Percentiles rank a stretch among this genome's conserved stretches.
phyloP scores from a whole-genome alignment of 805 yeast genomes.

The Zygosaccharomyces kombuchaensis region DNA sequence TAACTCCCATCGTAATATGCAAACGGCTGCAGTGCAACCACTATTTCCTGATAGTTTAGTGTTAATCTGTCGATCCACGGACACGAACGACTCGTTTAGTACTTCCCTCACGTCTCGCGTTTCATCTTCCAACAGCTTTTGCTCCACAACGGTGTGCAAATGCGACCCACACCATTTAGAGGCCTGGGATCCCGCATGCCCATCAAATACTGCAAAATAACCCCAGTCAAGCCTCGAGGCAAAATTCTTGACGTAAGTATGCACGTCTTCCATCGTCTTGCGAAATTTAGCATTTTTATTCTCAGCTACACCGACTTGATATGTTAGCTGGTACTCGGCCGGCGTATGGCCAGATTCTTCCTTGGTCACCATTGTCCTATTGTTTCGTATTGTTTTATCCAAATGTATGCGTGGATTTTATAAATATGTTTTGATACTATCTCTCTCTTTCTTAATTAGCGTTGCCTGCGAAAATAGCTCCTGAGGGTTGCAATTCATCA shows the following conservation, averaged over 20 bases:
- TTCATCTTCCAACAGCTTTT: constrained; percentile 47
- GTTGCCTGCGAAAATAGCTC: background rate
- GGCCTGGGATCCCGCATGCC: constrained; percentile 92
- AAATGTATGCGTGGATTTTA: background rate
- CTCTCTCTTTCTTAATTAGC: background rate
- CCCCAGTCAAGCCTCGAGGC: constrained; percentile 93
- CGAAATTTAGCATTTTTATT: constrained; percentile 77
- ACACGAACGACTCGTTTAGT: constrained; percentile 62
- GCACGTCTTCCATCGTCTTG: constrained; percentile 93
- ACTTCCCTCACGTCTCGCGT: constrained; percentile 57
- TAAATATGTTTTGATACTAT: background rate
- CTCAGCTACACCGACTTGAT: constrained; percentile 87
- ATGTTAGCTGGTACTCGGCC: constrained; percentile 51
- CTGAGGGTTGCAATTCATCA: background rate
- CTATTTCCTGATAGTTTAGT: constrained; percentile 63
- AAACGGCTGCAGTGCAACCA: constrained; percentile 96
- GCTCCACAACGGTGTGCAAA: constrained; percentile 65
- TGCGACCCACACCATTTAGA: constrained; percentile 94
- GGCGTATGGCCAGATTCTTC: constrained; percentile 1
- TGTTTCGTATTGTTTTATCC: background rate
- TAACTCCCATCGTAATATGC: constrained; percentile 80
- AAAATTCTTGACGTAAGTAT: constrained; percentile 85
- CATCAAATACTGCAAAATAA: constrained; percentile 92
- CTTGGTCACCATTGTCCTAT: constrained; percentile 4
- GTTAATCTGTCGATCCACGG: constrained; percentile 68